Evolutionary conservation across 768 basidiomycete genomes (phyloP).

Genomic region (Suillus fuscotomentosus): DNA sequence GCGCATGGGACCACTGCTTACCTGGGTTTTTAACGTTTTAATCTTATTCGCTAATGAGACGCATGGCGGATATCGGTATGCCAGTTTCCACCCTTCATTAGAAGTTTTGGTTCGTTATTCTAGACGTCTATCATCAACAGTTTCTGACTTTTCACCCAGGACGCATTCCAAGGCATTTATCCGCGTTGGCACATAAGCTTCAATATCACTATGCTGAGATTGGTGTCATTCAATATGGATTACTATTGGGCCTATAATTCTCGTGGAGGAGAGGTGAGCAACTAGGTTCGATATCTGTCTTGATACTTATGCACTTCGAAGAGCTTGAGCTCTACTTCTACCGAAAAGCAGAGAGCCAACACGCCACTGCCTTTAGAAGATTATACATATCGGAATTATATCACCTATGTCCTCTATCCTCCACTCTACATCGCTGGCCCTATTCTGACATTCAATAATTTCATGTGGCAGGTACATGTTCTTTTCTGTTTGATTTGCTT

Average conservation of each 20-base stretch:
- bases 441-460: constrained; percentile 95
- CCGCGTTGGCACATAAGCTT: constrained; percentile 93
- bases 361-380: constrained; percentile 51
- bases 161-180: constrained; percentile 68
- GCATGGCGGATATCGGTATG: constrained; percentile 72
- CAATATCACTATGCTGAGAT: constrained; percentile 94
- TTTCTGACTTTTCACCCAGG: constrained; percentile 39
- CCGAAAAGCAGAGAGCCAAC: constrained; percentile 60
- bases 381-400: constrained; percentile 72
- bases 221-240: constrained; percentile 93
- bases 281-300: neutral
- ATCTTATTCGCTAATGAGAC: constrained; percentile 78
- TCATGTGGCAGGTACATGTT: constrained; percentile 79
- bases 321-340: constrained; percentile 32
- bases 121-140: constrained; percentile 3
- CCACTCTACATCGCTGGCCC: constrained; percentile 96
- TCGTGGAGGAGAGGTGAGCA: constrained; percentile 43
- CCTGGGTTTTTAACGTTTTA: constrained; percentile 76
- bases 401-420: constrained; percentile 87
- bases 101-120: constrained; percentile 54
- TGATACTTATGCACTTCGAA: constrained; percentile 9
- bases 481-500: neutral
- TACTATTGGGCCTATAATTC: constrained; percentile 76
- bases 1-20: constrained; percentile 47
- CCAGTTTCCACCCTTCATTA: constrained; percentile 51